Conservation (phyloP, 129 eudicot genomes). For the Flaveria robusta region DNA sequence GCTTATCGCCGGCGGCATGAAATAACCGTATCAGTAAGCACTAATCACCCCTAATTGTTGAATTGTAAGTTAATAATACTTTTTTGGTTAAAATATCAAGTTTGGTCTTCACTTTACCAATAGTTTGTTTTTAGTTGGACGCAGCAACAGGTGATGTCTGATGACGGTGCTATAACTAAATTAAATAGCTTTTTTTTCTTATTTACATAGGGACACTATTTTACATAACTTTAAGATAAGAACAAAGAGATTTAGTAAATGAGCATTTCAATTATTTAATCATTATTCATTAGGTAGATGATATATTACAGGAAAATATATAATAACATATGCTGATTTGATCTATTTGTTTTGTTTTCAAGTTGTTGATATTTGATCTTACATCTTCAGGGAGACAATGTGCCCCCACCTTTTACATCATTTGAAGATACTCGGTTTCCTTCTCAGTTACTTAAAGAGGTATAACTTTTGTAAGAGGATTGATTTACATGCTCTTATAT, state of each 20-base stretch:
- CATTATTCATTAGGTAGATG: not conserved
- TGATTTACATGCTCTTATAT: conserved; percentile 52
- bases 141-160: conserved; percentile 14
- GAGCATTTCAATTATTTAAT: not conserved
- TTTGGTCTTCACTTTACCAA: not conserved
- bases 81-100: not conserved
- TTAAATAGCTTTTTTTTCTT: not conserved
- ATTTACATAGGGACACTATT: not conserved
- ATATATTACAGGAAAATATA: not conserved
- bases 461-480: conserved; percentile 49
- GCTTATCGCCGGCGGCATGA: conserved; percentile 76
- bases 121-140: not conserved
- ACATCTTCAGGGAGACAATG: conserved; percentile 66
- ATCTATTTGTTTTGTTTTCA: conserved; percentile 9
- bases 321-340: not conserved
- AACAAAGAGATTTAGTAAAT: not conserved
- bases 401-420: conserved; percentile 71
- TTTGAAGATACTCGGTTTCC: conserved; percentile 87
- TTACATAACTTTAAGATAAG: not conserved
- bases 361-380: conserved; percentile 26
- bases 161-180: not conserved
- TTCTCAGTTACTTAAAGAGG: conserved; percentile 82
- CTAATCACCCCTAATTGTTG: not conserved
- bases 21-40: conserved; percentile 82
- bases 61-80: not conserved